phyloP scores from a whole-genome alignment of 2,329 filamentous ascomycete genomes.

The Calonectria pseudoreteaudii region DNA sequence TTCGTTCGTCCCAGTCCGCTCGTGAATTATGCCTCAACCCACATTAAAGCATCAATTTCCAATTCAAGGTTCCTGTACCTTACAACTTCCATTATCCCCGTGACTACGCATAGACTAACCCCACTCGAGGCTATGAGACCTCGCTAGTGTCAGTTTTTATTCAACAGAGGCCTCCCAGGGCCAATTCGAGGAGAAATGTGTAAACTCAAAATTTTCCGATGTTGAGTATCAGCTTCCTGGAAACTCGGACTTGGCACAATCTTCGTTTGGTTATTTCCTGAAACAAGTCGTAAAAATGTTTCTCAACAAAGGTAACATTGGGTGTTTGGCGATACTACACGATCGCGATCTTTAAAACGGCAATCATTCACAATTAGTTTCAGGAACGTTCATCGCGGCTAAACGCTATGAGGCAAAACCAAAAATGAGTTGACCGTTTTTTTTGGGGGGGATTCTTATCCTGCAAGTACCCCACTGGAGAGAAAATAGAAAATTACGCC shows the following conservation, averaged over 20 bases:
- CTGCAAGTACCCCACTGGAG: background rate
- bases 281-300: background rate
- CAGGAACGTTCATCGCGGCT: background rate
- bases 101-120: background rate
- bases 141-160: background rate
- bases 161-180: background rate
- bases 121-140: background rate
- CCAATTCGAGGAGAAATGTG: background rate
- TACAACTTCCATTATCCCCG: background rate
- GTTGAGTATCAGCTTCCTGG: background rate
- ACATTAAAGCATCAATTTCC: background rate
- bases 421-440: background rate
- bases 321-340: background rate
- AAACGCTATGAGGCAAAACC: background rate
- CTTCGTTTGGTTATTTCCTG: background rate
- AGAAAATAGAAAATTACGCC: background rate
- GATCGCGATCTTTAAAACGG: background rate
- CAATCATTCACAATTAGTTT: background rate
- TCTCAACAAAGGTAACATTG: background rate
- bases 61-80: too few relatives aligned
- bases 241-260: background rate
- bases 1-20: background rate
- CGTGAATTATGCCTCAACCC: background rate
- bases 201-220: background rate
- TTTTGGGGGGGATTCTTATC: background rate